Conservation (phyloP, 2,329 filamentous ascomycete species). For the Thermoascus crustaceus region DNA sequence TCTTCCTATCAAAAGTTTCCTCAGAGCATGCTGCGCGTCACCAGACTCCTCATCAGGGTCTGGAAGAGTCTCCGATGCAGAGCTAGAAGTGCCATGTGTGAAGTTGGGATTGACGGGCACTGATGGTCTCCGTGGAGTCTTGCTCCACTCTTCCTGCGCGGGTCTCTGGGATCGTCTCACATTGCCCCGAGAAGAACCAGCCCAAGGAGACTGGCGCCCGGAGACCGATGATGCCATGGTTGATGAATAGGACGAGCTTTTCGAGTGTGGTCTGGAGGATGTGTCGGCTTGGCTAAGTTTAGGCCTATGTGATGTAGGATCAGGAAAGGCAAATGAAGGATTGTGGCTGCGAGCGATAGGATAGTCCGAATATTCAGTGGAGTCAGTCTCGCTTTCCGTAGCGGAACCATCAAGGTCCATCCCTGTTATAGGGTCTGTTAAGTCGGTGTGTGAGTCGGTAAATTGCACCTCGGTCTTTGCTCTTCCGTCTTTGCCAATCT, state of each 20-base stretch:
- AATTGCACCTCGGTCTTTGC: conserved; percentile 40
- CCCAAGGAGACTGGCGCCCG: conserved; percentile 34
- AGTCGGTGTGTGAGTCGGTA: conserved; percentile 21
- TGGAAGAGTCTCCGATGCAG: conserved; percentile 17
- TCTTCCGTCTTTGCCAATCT: conserved; percentile 41
- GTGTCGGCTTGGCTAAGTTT: conserved; percentile 26
- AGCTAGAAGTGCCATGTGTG: conserved; percentile 22
- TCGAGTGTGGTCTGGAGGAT: conserved; percentile 33
- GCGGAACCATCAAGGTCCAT: conserved; percentile 38
- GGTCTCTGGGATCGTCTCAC: conserved; percentile 17
- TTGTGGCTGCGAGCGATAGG: conserved; percentile 28
- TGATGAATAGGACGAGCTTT: conserved; percentile 36
- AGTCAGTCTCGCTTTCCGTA: conserved; percentile 35
- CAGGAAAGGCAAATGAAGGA: conserved; percentile 33
- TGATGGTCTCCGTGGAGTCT: conserved; percentile 28
- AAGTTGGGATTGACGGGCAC: conserved; percentile 24
- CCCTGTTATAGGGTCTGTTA: conserved; percentile 27
- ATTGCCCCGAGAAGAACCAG: conserved; percentile 23
- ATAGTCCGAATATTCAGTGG: conserved; percentile 34
- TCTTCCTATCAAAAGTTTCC: conserved; percentile 35
- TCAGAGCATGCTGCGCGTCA: conserved; percentile 40
- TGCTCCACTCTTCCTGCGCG: conserved; percentile 21
- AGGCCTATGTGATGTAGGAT: conserved; percentile 19
- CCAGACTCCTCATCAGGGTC: conserved; percentile 23
- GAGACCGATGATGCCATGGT: conserved; percentile 34